Percentiles rank a stretch among this genome's conserved stretches.
phyloP scores from a whole-genome alignment of 108 stramenopile species.

The Fistulifera solaris region DNA sequence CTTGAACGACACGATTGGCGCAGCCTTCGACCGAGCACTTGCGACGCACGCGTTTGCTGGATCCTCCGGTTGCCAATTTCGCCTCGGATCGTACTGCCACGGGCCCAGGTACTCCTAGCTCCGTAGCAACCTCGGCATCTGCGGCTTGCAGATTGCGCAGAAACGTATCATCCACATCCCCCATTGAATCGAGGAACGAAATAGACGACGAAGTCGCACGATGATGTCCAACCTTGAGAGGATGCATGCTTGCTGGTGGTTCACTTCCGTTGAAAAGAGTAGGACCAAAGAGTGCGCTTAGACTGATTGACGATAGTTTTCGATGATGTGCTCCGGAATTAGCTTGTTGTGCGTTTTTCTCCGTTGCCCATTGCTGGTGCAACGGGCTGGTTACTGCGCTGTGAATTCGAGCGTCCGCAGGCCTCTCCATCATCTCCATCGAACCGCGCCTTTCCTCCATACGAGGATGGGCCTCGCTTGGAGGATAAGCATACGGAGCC shows the following conservation, averaged over 20 bases:
- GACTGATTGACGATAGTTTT: slow-evolving; percentile 42
- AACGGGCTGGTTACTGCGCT: too few species aligned
- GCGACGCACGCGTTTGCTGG: slow-evolving; percentile 67
- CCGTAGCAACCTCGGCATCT: slow-evolving; percentile 9
- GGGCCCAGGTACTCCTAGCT: neutral
- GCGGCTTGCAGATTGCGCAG: slow-evolving; percentile 25
- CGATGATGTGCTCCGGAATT: slow-evolving; percentile 29
- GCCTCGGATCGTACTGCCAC: slow-evolving; percentile 5
- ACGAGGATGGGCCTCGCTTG: too few species aligned
- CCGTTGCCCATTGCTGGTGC: too few species aligned
- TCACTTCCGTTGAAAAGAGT: neutral
- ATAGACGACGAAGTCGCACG: slow-evolving; percentile 42
- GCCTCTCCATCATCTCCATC: too few species aligned
- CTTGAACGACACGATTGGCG: slow-evolving; percentile 81
- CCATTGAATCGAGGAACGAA: slow-evolving; percentile 30
- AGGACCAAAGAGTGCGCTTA: slow-evolving; percentile 16
- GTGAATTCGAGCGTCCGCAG: too few species aligned
- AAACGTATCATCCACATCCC: slow-evolving; percentile 23
- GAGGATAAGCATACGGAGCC: too few species aligned
- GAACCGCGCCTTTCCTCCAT: too few species aligned
- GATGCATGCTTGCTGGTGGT: neutral
- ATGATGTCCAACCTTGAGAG: slow-evolving; percentile 25
- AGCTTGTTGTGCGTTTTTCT: neutral
- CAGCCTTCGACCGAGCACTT: slow-evolving; percentile 68
- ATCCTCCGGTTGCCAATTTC: slow-evolving; percentile 35